These are phyloP conservation scores for Nothophaeocryptopus gaeumannii DNA, from an alignment of 2,329 filamentous ascomycete genomes.

Conservation along the genomic window DNA sequence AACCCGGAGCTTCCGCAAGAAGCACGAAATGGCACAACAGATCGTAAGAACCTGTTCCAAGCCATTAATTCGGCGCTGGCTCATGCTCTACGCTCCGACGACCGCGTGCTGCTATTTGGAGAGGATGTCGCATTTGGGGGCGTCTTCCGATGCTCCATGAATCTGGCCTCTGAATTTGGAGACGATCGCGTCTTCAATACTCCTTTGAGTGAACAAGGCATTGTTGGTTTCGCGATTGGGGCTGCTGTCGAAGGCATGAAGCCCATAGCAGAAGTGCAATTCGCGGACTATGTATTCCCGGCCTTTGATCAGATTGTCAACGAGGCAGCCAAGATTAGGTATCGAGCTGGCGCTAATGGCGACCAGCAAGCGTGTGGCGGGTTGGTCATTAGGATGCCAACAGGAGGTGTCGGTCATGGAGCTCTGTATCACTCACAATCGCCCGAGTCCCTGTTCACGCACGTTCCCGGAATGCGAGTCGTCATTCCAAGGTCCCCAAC, in stretches of 20 bases:
- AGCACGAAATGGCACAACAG: slow-evolving; percentile 54
- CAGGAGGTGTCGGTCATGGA: slow-evolving; percentile 84
- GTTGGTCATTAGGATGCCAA: slow-evolving; percentile 85
- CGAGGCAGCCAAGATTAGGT: slow-evolving; percentile 84
- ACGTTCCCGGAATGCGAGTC: slow-evolving; percentile 80
- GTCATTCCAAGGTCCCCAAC: slow-evolving; percentile 81
- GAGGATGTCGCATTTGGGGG: slow-evolving; percentile 97
- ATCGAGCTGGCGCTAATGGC: slow-evolving; percentile 60
- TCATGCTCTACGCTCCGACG: slow-evolving; percentile 76
- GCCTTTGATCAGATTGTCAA: slow-evolving; percentile 94
- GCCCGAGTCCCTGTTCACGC: slow-evolving; percentile 82
- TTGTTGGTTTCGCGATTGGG: slow-evolving; percentile 90
- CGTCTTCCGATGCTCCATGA: slow-evolving; percentile 84
- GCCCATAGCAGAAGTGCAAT: slow-evolving; percentile 91
- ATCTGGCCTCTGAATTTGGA: slow-evolving; percentile 82
- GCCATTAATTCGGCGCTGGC: slow-evolving; percentile 87
- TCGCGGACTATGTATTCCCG: slow-evolving; percentile 90
- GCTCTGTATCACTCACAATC: slow-evolving; percentile 87
- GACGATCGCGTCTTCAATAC: slow-evolving; percentile 93
- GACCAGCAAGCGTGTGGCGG: slow-evolving; percentile 58
- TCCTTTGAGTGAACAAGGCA: slow-evolving; percentile 88
- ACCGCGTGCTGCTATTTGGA: slow-evolving; percentile 85
- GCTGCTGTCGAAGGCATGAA: slow-evolving; percentile 87
- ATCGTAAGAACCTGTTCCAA: slow-evolving; percentile 90
- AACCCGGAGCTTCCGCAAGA: slow-evolving; percentile 65